These are phyloP conservation scores for Lizonia empirigonia DNA, from an alignment of 2,329 filamentous ascomycete species.

Conservation along the genomic window DNA sequence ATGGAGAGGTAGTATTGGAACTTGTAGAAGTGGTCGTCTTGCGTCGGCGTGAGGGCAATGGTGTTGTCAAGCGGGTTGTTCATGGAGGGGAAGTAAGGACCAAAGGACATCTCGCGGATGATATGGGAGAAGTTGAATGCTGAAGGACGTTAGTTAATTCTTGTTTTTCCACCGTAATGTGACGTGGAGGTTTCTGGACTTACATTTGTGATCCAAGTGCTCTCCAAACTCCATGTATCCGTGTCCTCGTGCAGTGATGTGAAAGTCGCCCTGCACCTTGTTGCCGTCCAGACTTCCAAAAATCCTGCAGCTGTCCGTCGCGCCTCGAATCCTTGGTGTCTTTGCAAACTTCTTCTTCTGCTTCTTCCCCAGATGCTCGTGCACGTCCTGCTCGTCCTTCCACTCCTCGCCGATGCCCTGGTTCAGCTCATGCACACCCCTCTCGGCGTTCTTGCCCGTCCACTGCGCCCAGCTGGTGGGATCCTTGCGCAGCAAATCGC, in stretches of 20 bases:
- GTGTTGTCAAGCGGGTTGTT: slow-evolving; percentile 94
- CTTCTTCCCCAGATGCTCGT: slow-evolving; percentile 82
- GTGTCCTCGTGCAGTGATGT: slow-evolving; percentile 93
- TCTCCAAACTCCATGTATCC: slow-evolving; percentile 83
- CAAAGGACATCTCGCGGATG: slow-evolving; percentile 94
- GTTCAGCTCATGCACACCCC: slow-evolving; percentile 52
- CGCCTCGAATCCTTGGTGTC: slow-evolving; percentile 69
- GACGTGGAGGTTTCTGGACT: slow-evolving; percentile 46
- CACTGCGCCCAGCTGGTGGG: slow-evolving; percentile 82
- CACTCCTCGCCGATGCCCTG: slow-evolving; percentile 59
- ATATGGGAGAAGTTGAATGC: slow-evolving; percentile 98
- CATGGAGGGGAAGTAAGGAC: slow-evolving; percentile 92
- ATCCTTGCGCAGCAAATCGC: slow-evolving; percentile 73
- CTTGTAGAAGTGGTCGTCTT: slow-evolving; percentile 81
- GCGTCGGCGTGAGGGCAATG: slow-evolving; percentile 80
- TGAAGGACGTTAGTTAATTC: slow-evolving; percentile 47
- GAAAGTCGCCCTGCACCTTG: slow-evolving; percentile 97
- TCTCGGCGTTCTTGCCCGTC: slow-evolving; percentile 71
- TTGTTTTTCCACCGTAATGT: no score
- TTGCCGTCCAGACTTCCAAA: slow-evolving; percentile 91
- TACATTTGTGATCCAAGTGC: slow-evolving; percentile 83
- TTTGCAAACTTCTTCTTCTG: slow-evolving; percentile 70
- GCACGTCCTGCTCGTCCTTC: slow-evolving; percentile 89
- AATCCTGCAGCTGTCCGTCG: slow-evolving; percentile 79
- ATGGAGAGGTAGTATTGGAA: slow-evolving; percentile 98